These are phyloP conservation scores for Coemansia asiatica DNA, from an alignment of 192 early-diverging fungal species.

Conservation along the genomic window DNA sequence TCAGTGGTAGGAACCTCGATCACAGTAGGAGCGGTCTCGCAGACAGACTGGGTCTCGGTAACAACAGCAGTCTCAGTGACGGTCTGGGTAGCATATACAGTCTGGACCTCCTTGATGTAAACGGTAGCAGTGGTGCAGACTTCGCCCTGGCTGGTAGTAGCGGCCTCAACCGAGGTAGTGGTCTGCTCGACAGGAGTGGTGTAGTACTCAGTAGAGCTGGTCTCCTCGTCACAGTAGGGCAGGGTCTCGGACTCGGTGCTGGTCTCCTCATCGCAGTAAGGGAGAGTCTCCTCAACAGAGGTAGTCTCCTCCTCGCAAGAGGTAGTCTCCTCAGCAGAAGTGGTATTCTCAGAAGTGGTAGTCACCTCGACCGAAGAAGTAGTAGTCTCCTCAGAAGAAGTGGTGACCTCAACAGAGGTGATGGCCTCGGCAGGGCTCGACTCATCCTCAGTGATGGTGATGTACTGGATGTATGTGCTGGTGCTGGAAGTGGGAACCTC, in stretches of 20 bases:
- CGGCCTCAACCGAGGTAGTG: constrained; percentile 9
- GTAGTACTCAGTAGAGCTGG: constrained; percentile 9
- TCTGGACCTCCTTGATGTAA: constrained; percentile 28
- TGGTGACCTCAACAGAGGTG: not conserved
- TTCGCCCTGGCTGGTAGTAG: constrained; percentile 22
- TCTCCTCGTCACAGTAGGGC: constrained; percentile 7
- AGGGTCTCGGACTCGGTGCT: constrained; percentile 7
- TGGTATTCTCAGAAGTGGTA: not conserved
- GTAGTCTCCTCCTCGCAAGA: not conserved
- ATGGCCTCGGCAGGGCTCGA: constrained; percentile 2
- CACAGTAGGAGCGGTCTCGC: constrained; percentile 8
- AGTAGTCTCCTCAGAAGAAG: not conserved
- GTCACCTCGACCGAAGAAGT: constrained; percentile 4
- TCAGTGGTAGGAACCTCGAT: constrained; percentile 17
- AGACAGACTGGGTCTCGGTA: constrained; percentile 31
- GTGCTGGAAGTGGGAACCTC: not conserved
- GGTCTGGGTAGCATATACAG: constrained; percentile 34
- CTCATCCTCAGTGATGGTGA: constrained; percentile 6
- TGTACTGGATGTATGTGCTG: not conserved
- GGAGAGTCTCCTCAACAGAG: constrained; percentile 1
- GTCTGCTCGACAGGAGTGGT: constrained; percentile 15
- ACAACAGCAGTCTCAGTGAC: constrained; percentile 32
- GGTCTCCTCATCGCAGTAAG: constrained; percentile 10
- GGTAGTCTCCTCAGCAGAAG: constrained; percentile 11
- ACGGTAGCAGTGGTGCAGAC: constrained; percentile 38